Base-by-base conservation (phyloP, 2,329 filamentous ascomycete genomes). In the Colletotrichum siamense region DNA sequence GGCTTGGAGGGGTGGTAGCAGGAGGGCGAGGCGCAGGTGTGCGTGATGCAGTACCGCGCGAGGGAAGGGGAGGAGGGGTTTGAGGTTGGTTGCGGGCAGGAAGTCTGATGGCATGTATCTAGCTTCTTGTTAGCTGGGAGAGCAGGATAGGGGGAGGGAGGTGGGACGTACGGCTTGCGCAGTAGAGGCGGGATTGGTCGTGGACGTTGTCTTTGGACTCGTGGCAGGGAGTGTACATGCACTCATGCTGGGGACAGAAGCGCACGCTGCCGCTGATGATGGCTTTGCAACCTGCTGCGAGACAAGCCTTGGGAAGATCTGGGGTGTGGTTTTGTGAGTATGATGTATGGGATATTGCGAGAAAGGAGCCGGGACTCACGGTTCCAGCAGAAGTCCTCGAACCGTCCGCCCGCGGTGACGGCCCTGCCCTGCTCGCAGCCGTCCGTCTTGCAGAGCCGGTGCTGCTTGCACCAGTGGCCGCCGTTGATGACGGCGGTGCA, bases 391-490 rank as follows among this genome's bases (percentile, higher is more conserved):
- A 68, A 59, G 5, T 75, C 67, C 18, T 71, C 67, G 30, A 26
- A 52, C 7, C 13, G 22, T 16, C 67, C 68, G 5, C 30, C 28
- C 12, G 73, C 28, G 13, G 73, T 73, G 16, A 71, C 66, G 39
- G 66, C 70, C 26, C 71, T 39, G 3, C 24, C 69, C 28, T 57
- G 44, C 8, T 22, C 24, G 55, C 61, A 73, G 9, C 72, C 79
- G 1, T 28, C 57, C 3, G 83, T 61, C 15, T 66, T 65, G 61
- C 79, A 80, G 10, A 62, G n/a, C 15, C 70, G 65, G 52, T 80
- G 79, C 9, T 69, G 34, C 24, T 34, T 57, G 39, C 79, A 80
- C 78, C 78, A 80, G 65, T 71, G 49, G 13, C 76, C 78, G 28
- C 71, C 69, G 69, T 30, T 61, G n/a, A 79, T 79, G 36, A 78